Evolutionary conservation across 306 rosid species (phyloP).

Genomic region (Alnus rubra): DNA sequence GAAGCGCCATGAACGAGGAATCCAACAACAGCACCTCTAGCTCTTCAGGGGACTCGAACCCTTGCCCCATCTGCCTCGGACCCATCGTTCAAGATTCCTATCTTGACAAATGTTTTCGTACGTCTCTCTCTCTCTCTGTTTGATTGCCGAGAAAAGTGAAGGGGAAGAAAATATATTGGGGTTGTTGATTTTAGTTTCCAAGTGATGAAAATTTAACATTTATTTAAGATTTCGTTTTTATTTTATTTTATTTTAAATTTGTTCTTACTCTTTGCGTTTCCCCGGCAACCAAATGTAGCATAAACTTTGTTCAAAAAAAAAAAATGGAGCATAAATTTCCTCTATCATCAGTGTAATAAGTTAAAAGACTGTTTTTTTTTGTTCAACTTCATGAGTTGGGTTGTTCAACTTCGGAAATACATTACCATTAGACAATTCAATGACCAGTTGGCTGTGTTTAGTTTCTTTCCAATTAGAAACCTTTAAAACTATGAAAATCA

Average conservation of each 20-base stretch:
- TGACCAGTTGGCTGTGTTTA: too few species aligned
- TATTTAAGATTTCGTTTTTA: not conserved
- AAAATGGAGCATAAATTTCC: not conserved
- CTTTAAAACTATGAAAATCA: too few species aligned
- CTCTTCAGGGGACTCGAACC: conserved; percentile 31
- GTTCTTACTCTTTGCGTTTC: not conserved
- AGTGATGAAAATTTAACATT: not conserved
- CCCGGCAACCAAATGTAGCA: not conserved
- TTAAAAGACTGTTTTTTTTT: not conserved
- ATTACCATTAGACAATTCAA: too few species aligned
- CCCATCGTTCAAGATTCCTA: conserved; percentile 57
- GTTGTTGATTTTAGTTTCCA: not conserved
- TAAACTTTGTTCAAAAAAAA: not conserved
- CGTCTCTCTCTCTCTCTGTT: conserved; percentile 21
- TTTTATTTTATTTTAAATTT: not conserved
- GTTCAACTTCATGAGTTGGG: not conserved
- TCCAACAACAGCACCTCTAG: conserved; percentile 11
- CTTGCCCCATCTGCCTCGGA: conserved; percentile 83
- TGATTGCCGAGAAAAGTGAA: not conserved
- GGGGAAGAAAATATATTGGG: not conserved
- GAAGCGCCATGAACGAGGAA: conserved; percentile 17
- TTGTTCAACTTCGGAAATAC: not conserved
- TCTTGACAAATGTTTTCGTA: conserved; percentile 79
- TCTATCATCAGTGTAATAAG: not conserved
- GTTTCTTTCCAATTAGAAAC: too few species aligned